Conservation (phyloP, 352 stramenopile species). For the Aphanomyces invadans region DNA sequence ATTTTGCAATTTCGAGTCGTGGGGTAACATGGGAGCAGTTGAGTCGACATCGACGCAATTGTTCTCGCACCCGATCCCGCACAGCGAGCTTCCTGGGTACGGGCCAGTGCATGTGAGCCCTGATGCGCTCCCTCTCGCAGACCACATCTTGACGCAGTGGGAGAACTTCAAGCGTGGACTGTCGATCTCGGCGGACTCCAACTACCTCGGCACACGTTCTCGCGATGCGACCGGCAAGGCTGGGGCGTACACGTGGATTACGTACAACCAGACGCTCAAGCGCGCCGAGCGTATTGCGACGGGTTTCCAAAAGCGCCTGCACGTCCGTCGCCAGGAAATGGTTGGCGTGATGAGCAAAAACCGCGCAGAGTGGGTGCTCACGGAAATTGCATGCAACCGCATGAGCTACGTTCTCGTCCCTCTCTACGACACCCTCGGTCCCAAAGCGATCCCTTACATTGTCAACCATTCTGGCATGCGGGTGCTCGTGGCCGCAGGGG, state of each 20-base stretch:
- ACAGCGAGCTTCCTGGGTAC: not conserved
- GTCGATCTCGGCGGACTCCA: not conserved
- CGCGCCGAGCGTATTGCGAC: slow-evolving; percentile 21
- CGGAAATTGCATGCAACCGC: slow-evolving; percentile 46
- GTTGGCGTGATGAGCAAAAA: slow-evolving; percentile 67
- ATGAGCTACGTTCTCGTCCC: slow-evolving; percentile 61
- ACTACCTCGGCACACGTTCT: slow-evolving; percentile 20
- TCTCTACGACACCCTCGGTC: slow-evolving; percentile 73
- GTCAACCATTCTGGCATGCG: slow-evolving; percentile 62
- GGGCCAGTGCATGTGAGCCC: slow-evolving; percentile 4
- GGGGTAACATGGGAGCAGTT: not conserved
- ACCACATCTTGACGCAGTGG: slow-evolving; percentile 10
- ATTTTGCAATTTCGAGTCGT: slow-evolving; percentile 6
- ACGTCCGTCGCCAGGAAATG: slow-evolving; percentile 33
- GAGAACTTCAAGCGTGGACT: slow-evolving; percentile 3
- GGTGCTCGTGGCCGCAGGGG: slow-evolving; percentile 44
- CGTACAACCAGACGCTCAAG: slow-evolving; percentile 19
- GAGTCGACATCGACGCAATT: slow-evolving; percentile 12
- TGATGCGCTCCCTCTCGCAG: slow-evolving; percentile 2
- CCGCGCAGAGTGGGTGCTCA: slow-evolving; percentile 56
- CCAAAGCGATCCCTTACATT: slow-evolving; percentile 60
- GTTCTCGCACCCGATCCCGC: slow-evolving; percentile 10
- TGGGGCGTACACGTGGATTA: slow-evolving; percentile 28
- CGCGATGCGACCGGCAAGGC: slow-evolving; percentile 23
- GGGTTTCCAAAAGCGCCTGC: slow-evolving; percentile 22